phyloP scores from a whole-genome alignment of 2,329 filamentous ascomycete species.

The Botrytis hyacinthi region DNA sequence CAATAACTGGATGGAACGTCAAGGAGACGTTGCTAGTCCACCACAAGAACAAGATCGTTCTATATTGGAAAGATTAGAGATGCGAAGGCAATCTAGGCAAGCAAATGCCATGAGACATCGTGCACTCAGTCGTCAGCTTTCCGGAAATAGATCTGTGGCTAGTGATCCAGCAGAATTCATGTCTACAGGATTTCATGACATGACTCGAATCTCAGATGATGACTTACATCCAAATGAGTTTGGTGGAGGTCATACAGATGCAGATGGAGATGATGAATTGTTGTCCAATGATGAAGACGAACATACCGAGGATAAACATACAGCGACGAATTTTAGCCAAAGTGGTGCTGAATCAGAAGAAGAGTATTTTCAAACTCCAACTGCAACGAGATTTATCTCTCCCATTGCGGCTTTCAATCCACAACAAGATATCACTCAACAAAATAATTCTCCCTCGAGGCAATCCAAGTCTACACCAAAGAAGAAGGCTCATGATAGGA shows the following conservation, averaged over 20 bases:
- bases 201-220: conserved; percentile 20
- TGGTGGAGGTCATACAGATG: conserved; percentile 55
- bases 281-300: conserved; percentile 75
- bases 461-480: conserved; percentile 17
- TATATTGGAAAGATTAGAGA: conserved; percentile 57
- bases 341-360: conserved; percentile 44
- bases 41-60: conserved; percentile 60
- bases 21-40: conserved; percentile 53
- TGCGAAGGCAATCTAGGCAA: conserved; percentile 36
- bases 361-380: conserved; percentile 56
- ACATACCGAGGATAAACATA: conserved; percentile 46
- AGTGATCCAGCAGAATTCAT: conserved; percentile 64
- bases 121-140: conserved; percentile 41
- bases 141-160: conserved; percentile 54
- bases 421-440: neutral
- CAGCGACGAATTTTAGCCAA: conserved; percentile 37
- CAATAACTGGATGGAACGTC: conserved; percentile 83
- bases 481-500: conserved; percentile 58
- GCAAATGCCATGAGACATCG: conserved; percentile 28
- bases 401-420: neutral
- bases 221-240: conserved; percentile 12
- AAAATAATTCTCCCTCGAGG: conserved; percentile 2
- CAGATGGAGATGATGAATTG: conserved; percentile 79
- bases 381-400: conserved; percentile 43
- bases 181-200: conserved; percentile 42